Base-by-base conservation (phyloP, 2,329 filamentous ascomycete genomes). In the Aurifilum marmelostoma region DNA sequence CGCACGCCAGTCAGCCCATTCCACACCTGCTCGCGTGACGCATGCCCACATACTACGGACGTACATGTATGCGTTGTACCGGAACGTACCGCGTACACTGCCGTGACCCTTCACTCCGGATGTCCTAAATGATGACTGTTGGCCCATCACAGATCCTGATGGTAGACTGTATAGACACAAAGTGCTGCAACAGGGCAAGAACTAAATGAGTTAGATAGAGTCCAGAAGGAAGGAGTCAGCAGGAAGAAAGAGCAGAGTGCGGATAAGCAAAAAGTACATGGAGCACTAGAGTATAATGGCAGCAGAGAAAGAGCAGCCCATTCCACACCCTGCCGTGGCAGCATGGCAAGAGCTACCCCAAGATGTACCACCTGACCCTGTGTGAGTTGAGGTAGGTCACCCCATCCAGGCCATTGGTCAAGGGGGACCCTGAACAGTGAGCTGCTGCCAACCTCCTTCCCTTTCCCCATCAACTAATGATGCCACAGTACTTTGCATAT, bases 21-120 rank as follows among this genome's bases (percentile, higher is more conserved):
- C 59, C 59, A 43, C 37, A 62, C 34, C 59, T 62, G 59, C 32
- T 62, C 59, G 59, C 59, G 59, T 62, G 59, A 62, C n/a, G 59
- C 59, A 43, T 62, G 59, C n/a, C 37, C 59, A 27, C n/a, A 61
- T 34, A 27, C n/a, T n/a, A n/a, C n/a, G n/a, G n/a, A n/a, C n/a
- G n/a, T n/a, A n/a, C n/a, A n/a, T n/a, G 34, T 43, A 24, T 34
- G 18, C 21, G 56, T 21, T 32, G 56, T 34, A 47, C n/a, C n/a
- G n/a, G n/a, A 47, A 16, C 41, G 41, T 47, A 47, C n/a, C n/a
- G n/a, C 6, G 16, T 21, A 21, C 41, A 47, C 16, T 18, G 41
- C 16, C 18, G 16, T 47, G 41, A 18, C 41, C 16, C 18, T 47
- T 21, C 12, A 18, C 41, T 18, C 12, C 11, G 29, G 24, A 18